Evolutionary conservation across 176 grass and related monocot genomes (phyloP).

Genomic region (Aegilops speltoides): DNA sequence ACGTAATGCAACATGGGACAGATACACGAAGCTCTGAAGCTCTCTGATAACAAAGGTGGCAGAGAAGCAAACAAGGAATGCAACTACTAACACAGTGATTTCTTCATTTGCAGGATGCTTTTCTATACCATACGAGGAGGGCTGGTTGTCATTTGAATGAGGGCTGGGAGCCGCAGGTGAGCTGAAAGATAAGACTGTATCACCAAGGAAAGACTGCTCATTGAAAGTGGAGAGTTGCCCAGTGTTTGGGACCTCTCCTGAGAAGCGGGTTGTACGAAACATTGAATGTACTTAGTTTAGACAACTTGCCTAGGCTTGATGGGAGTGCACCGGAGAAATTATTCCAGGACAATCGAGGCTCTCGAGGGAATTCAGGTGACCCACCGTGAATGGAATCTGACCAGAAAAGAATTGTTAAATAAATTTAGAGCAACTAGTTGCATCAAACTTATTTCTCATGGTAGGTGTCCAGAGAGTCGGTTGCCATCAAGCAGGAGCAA

Average conservation of each 20-base stretch:
- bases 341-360: constrained; percentile 56
- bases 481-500: constrained; percentile 50
- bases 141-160: not conserved
- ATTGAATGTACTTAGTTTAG: constrained; percentile 50
- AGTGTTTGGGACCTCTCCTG: constrained; percentile 26
- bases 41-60: not conserved
- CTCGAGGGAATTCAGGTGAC: constrained; percentile 27
- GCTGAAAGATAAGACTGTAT: constrained; percentile 22
- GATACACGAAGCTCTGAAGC: not conserved
- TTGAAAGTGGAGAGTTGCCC: constrained; percentile 46
- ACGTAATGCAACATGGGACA: not conserved
- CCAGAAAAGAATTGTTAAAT: constrained; percentile 46
- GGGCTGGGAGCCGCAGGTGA: not conserved
- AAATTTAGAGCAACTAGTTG: constrained; percentile 46
- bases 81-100: not conserved
- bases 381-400: constrained; percentile 42
- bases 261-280: constrained; percentile 51
- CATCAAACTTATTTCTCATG: constrained; percentile 18
- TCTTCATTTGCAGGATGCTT: constrained; percentile 3
- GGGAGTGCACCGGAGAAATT: constrained; percentile 55
- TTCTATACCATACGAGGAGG: not conserved
- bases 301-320: constrained; percentile 31
- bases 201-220: constrained; percentile 43
- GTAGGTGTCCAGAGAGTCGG: constrained; percentile 35
- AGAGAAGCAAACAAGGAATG: not conserved